Base-by-base conservation (phyloP, 345 rosid genomes). In the Balakata baccata region DNA sequence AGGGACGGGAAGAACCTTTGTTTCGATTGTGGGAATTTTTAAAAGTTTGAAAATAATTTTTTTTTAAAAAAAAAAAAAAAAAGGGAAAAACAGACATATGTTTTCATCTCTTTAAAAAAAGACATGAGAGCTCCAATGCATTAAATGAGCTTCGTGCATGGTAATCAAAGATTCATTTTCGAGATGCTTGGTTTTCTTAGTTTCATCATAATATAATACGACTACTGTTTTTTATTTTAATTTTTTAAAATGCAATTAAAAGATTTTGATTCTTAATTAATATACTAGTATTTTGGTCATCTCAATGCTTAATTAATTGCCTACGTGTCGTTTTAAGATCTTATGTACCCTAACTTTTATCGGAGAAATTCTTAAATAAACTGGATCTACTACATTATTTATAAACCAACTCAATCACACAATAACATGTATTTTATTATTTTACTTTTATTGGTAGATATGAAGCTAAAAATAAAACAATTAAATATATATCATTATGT, bases 81-180 rank as follows among this genome's bases (percentile, higher is more conserved):
- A n/a, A 43, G 69, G 73, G 59, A 80, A 73, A 78, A 82, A 87
- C 91, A 87, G 86, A 87, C 89, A 87, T 87, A 89, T 29, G 84
- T 82, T 81, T 70, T 75, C 78, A 71, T 79, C 71, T 75, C 73
- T 47, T 47, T 22, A 47, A 23, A 29, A 29, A 29, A 29, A 29
- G 74, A 75, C 74, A 72, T 46, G 85, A 81, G 79, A 74, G 39
- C 78, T 78, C 78, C 86, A 10, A 86, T 64, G 88, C 86, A 87
- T 84, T 86, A 71, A 87, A 83, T 86, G 87, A 75, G 73, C 83
- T 66, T 79, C 86, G 84, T 74, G 79, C 70, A 38, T 70, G 64
- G 23, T 54, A 59, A 75, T 70, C 72, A 67, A 70, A 75, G 82
- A 76, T 85, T 81, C 82, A 70, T 74, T 87, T 81, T 85, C 86